phyloP scores from a whole-genome alignment of 139 green algal genomes.

The Closterium sp. region DNA sequence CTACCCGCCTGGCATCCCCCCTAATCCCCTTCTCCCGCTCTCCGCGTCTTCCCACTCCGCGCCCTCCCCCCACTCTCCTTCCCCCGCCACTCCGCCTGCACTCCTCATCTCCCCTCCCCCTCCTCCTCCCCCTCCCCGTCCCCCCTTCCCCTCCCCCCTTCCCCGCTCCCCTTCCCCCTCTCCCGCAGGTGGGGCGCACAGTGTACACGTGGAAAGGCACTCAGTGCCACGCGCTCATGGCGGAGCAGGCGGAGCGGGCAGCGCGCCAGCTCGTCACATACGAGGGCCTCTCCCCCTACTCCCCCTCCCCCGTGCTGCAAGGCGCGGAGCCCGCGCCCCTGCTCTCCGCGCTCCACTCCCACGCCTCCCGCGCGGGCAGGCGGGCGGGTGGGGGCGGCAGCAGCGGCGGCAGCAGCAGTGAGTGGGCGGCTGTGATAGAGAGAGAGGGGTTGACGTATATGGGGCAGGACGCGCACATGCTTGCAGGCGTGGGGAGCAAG shows the following conservation, averaged over 20 bases:
- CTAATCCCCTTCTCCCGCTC: background rate
- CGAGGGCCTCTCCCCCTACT: conserved; percentile 9
- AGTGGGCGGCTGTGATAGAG: background rate
- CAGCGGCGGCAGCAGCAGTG: background rate
- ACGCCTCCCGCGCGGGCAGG: background rate
- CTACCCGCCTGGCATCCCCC: no score
- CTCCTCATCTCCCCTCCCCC: background rate
- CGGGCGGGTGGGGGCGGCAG: background rate
- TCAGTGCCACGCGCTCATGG: conserved; percentile 18
- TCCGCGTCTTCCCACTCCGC: background rate
- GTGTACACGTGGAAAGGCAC: conserved; percentile 33
- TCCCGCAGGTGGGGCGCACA: conserved; percentile 11
- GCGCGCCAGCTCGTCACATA: conserved; percentile 41
- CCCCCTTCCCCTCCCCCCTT: background rate
- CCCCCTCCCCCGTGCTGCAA: background rate
- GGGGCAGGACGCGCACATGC: background rate
- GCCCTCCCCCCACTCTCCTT: background rate
- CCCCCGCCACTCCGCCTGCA: background rate
- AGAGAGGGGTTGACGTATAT: background rate
- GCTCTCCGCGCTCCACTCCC: background rate
- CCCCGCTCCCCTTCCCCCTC: background rate
- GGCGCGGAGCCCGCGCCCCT: background rate
- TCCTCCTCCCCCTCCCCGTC: no score
- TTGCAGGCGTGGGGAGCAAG: background rate
- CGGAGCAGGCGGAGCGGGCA: conserved; percentile 1